Percentiles rank a stretch among this genome's conserved stretches.
phyloP scores from a whole-genome alignment of 1,139 yeast genomes.

The Hyphopichia buzzinii region DNA sequence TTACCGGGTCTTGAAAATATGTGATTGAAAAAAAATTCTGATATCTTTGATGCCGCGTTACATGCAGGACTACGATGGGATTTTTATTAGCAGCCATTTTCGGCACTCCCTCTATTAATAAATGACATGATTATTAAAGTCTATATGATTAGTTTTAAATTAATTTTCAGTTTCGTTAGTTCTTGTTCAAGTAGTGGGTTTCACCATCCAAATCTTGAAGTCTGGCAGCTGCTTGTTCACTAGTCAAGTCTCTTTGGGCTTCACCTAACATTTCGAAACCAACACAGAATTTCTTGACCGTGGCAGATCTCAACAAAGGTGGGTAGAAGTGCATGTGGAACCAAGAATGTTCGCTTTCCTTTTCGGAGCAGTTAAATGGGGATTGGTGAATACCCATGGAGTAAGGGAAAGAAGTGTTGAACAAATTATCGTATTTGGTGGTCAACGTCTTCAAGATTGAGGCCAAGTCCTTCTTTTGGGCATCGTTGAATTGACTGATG shows the following conservation, averaged over 20 bases:
- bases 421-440: slow-evolving; percentile 68
- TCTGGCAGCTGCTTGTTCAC: slow-evolving; percentile 70
- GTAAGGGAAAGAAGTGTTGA: slow-evolving; percentile 70
- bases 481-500: slow-evolving; percentile 46
- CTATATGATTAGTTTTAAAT: no score
- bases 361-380: slow-evolving; percentile 45
- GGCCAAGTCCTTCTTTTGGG: slow-evolving; percentile 59
- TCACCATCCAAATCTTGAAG: slow-evolving; percentile 46
- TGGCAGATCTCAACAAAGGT: slow-evolving; percentile 70
- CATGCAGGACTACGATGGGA: no score
- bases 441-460: slow-evolving; percentile 53
- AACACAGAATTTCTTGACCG: slow-evolving; percentile 72
- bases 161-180: no score
- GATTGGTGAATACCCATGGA: slow-evolving; percentile 83
- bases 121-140: no score
- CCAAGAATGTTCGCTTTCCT: slow-evolving; percentile 48
- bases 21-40: no score
- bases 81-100: no score
- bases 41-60: no score
- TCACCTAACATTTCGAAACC: slow-evolving; percentile 80
- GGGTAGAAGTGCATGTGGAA: slow-evolving; percentile 81
- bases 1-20: no score
- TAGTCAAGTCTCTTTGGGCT: slow-evolving; percentile 75
- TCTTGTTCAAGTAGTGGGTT: slow-evolving; percentile 27
- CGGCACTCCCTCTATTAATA: no score